Evolutionary conservation across 805 yeast species (phyloP).

Genomic region (Cyberlindnera mississippiensis): DNA sequence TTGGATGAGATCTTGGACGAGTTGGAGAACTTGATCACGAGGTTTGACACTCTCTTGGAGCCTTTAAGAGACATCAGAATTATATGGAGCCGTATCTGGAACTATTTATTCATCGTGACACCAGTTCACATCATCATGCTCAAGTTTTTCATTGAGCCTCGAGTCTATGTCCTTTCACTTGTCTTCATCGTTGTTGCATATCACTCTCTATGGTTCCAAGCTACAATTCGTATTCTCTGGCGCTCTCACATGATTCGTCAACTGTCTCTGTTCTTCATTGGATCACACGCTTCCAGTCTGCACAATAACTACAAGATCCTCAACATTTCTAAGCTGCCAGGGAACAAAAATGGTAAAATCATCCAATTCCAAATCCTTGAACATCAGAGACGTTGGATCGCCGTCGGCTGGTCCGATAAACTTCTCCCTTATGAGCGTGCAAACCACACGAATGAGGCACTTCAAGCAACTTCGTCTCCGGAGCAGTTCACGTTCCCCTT

Average conservation of each 20-base stretch:
- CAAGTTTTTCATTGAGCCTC: constrained; percentile 33
- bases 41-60: constrained; percentile 33
- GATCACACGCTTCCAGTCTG: constrained; percentile 24
- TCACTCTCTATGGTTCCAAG: constrained; percentile 44
- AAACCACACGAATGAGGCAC: constrained; percentile 41
- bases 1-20: constrained; percentile 43
- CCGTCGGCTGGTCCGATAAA: constrained; percentile 53
- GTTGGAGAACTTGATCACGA: constrained; percentile 39
- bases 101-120: constrained; percentile 33
- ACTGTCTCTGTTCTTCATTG: constrained; percentile 36
- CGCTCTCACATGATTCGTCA: constrained; percentile 40
- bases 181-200: constrained; percentile 37
- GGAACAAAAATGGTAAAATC: constrained; percentile 42
- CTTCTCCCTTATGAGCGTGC: constrained; percentile 51
- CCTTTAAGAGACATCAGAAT: constrained; percentile 22
- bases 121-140: constrained; percentile 37
- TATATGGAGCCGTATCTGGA: constrained; percentile 31
- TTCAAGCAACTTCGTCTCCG: constrained; percentile 28
- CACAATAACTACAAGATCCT: constrained; percentile 33
- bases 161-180: constrained; percentile 32
- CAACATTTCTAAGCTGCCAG: constrained; percentile 35
- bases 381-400: constrained; percentile 60
- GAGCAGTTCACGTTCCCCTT: constrained; percentile 44
- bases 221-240: constrained; percentile 43
- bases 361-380: constrained; percentile 50